Conservation (phyloP, 306 rosid genomes). For the Betula pendula region DNA sequence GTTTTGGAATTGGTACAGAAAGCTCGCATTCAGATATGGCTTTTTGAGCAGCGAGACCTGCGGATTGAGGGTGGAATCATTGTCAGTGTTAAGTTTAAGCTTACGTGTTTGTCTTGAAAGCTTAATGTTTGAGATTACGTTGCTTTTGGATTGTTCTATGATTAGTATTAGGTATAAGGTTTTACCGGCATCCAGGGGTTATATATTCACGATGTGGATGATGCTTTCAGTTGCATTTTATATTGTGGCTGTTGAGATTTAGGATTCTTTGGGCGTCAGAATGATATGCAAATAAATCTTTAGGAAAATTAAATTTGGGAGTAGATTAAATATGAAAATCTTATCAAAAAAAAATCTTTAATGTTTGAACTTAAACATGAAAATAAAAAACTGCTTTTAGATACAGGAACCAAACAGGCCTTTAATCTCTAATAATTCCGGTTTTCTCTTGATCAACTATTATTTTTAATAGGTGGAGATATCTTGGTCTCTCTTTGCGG, state of each 20-base stretch:
- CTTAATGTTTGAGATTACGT: not conserved
- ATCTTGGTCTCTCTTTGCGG: not conserved
- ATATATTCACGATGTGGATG: not conserved
- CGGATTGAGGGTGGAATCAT: conserved; percentile 88
- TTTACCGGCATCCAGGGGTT: not conserved
- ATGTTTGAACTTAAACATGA: no score
- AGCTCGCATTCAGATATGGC: conserved; percentile 92
- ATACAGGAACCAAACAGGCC: not conserved
- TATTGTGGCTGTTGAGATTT: not conserved
- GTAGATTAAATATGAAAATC: no score
- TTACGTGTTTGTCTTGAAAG: not conserved
- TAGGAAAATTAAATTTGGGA: not conserved
- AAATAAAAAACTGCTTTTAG: not conserved
- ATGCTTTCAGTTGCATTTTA: not conserved
- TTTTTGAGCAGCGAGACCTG: conserved; percentile 76
- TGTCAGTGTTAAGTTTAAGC: conserved; percentile 37
- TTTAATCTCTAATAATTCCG: not conserved
- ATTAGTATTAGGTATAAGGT: not conserved
- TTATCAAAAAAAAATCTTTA: no score
- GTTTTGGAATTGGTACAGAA: conserved; percentile 44
- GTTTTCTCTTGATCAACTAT: not conserved
- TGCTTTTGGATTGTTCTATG: no score
- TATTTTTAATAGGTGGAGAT: not conserved
- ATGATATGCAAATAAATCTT: not conserved
- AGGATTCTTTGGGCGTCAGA: not conserved